phyloP scores from a whole-genome alignment of 495 filamentous ascomycete genomes.

The Talaromyces borbonicus region DNA sequence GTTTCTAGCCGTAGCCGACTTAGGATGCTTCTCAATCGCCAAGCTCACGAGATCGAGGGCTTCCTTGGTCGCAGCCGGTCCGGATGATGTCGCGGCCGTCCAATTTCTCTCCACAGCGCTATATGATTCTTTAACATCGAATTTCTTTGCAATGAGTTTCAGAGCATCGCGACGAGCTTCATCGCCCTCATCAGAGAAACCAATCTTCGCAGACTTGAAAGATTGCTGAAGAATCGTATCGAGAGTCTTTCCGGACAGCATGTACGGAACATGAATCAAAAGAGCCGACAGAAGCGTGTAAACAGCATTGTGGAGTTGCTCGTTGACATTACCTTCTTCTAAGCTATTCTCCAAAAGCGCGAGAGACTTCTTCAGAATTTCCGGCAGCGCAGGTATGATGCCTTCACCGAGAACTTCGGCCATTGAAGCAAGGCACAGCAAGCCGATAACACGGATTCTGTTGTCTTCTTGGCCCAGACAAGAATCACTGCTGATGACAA shows the following conservation, averaged over 20 bases:
- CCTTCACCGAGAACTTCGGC: constrained; percentile 77
- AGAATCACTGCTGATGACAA: constrained; percentile 62
- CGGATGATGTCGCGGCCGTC: constrained; percentile 46
- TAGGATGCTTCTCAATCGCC: constrained; percentile 65
- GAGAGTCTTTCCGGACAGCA: constrained; percentile 65
- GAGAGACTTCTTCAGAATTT: constrained; percentile 59
- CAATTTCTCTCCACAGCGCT: constrained; percentile 61
- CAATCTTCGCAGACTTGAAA: constrained; percentile 53
- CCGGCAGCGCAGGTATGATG: constrained; percentile 73
- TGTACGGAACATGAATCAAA: constrained; percentile 74
- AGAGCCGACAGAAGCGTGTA: constrained; percentile 70
- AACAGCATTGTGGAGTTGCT: constrained; percentile 65
- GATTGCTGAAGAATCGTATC: constrained; percentile 59
- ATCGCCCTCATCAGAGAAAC: constrained; percentile 42
- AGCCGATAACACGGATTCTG: constrained; percentile 63
- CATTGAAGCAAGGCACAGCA: constrained; percentile 82
- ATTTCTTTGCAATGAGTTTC: constrained; percentile 57
- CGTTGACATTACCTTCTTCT: constrained; percentile 37
- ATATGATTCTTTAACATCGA: constrained; percentile 60
- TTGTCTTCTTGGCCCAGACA: constrained; percentile 66
- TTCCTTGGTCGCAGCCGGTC: constrained; percentile 54
- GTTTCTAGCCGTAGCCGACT: constrained; percentile 62
- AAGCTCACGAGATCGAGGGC: constrained; percentile 54
- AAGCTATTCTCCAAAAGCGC: constrained; percentile 56
- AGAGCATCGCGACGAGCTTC: constrained; percentile 60